A percentile compares a stretch with the other conserved stretches of the same genome.
These are phyloP conservation scores for Bondarzewia mesenterica DNA, from an alignment of 1,284 basidiomycete genomes.

Conservation along the genomic window DNA sequence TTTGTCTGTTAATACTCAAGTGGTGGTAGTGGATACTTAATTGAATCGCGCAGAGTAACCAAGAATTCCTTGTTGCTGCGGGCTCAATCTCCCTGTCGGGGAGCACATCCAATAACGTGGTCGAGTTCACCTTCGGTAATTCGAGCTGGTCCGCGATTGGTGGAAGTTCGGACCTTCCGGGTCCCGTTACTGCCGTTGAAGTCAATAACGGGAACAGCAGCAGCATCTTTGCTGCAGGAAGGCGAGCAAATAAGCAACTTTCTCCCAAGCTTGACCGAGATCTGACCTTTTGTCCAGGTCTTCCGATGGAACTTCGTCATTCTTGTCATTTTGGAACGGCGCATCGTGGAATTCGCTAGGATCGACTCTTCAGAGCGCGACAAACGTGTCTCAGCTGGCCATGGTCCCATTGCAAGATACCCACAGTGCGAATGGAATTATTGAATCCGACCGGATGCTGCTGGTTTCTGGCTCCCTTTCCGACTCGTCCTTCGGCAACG, in stretches of 20 bases:
- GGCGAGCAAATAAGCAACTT: constrained; percentile 35
- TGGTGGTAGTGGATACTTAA: no score
- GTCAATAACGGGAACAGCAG: constrained; percentile 76
- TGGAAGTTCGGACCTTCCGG: constrained; percentile 58
- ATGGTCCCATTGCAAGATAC: constrained; percentile 84
- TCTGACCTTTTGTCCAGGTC: constrained; percentile 28
- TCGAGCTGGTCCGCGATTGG: constrained; percentile 74
- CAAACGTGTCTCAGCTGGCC: constrained; percentile 74
- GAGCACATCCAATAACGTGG: constrained; percentile 62
- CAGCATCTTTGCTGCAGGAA: constrained; percentile 88
- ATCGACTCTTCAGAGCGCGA: constrained; percentile 42
- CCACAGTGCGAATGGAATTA: constrained; percentile 61
- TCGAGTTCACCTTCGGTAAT: constrained; percentile 62
- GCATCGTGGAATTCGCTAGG: constrained; percentile 59
- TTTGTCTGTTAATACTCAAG: no score
- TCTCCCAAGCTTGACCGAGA: neutral
- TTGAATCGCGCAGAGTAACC: constrained; percentile 37
- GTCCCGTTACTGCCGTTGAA: constrained; percentile 84
- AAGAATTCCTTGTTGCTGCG: constrained; percentile 59
- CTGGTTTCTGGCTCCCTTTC: constrained; percentile 81
- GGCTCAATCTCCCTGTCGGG: constrained; percentile 70
- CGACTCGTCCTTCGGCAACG: constrained; percentile 67
- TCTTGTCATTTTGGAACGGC: constrained; percentile 82
- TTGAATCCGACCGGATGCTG: constrained; percentile 84
- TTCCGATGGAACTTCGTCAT: constrained; percentile 52